Conservation (phyloP, 2,329 filamentous ascomycete species). For the Raffaelea arxii region DNA sequence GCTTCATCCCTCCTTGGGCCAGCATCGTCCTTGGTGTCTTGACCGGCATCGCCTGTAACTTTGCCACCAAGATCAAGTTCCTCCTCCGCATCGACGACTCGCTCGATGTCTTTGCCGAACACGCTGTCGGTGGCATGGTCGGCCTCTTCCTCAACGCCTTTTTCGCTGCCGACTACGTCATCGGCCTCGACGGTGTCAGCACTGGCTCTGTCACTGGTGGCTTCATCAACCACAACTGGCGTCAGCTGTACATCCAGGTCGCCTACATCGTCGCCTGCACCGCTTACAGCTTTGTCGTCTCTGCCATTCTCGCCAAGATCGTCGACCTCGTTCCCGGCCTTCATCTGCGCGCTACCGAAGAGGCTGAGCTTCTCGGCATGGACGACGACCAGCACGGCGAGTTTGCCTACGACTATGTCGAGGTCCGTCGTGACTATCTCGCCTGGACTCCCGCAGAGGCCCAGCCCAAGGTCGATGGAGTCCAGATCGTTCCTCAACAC, state of each 20-base stretch:
- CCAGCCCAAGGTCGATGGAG: conserved; percentile 50
- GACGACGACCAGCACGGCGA: conserved; percentile 85
- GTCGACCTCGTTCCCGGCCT: conserved; percentile 71
- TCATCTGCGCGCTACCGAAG: conserved; percentile 68
- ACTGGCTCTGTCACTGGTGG: conserved; percentile 52
- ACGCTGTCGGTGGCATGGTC: conserved; percentile 59
- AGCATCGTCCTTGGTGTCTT: conserved; percentile 57
- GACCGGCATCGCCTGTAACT: conserved; percentile 58
- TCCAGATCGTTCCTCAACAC: conserved; percentile 56
- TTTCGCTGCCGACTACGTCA: conserved; percentile 60
- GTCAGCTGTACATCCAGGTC: conserved; percentile 68
- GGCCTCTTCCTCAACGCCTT: conserved; percentile 65
- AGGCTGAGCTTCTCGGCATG: conserved; percentile 79
- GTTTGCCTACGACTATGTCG: conserved; percentile 85
- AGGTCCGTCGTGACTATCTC: conserved; percentile 79
- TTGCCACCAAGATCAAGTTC: conserved; percentile 56
- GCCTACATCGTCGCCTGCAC: conserved; percentile 61
- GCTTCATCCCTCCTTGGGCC: conserved; percentile 59
- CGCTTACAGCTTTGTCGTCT: conserved; percentile 64
- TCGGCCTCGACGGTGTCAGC: conserved; percentile 70
- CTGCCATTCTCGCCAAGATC: conserved; percentile 60
- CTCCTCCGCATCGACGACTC: conserved; percentile 58
- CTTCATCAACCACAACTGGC: conserved; percentile 66
- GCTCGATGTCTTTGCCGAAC: conserved; percentile 63
- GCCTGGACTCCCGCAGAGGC: conserved; percentile 72